Base-by-base conservation (phyloP, 306 rosid genomes). In the Coriaria nepalensis region DNA sequence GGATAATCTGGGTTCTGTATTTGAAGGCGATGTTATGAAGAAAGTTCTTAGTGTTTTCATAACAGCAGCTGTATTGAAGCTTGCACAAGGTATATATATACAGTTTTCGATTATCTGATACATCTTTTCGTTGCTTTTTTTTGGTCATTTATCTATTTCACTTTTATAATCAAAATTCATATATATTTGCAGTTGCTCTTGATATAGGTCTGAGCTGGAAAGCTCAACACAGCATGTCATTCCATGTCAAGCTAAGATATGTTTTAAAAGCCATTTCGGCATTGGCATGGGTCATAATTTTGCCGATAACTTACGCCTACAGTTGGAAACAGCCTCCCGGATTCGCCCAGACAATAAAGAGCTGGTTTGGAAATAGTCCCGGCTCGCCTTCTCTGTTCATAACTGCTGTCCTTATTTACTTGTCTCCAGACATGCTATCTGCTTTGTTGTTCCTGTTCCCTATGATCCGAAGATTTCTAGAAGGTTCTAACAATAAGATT, bases 1-100 rank as follows among this genome's bases (percentile, higher is more conserved):
- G 3, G 97, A 95, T 33, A 2, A 69, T 0, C 68, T 90, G 64
- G 74, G 76, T 63, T 49, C 86, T 14, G 13, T 81, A 62, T 79
- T 84, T 50, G 77, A 77, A 39, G 82, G 69, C 35, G 78, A 74
- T 36, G 85, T 84, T 67, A 84, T 90, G 80, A 90, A 77, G 76
- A 74, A 79, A 73, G 95, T 90, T 43, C 70, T 84, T 64, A 90
- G 95, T 64, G 61, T 90, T 79, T 90, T 90, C 63, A 84, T 84
- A 56, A 84, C 97, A 66, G 97, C 97, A 48, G 94, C 97, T 50
- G 57, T 90, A 58, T 68, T 90, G 82, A 84, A 90, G 78, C 94
- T 90, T 56, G 82, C 69, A 58, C 97, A 90, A 66, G 97, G 97
- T 90, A 79, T 44, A 55, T 54, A 67, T 69, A 67, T n/a, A n/a